Evolutionary conservation across 306 rosid genomes (phyloP).

Genomic region (Cucumis sativus): DNA sequence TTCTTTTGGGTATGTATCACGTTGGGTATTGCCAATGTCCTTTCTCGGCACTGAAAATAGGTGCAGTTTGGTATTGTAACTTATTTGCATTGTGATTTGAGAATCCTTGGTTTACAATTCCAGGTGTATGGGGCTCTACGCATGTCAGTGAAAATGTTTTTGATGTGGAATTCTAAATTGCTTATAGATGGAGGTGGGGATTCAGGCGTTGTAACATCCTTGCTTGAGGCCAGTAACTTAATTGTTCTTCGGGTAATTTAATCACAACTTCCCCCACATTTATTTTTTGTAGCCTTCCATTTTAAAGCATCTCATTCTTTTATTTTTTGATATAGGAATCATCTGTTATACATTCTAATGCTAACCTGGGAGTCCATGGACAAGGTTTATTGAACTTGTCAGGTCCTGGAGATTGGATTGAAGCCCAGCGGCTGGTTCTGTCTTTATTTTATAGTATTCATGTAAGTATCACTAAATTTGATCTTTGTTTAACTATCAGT

Average conservation of each 20-base stretch:
- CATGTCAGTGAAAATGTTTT: conserved; percentile 96
- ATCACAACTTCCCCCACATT: conserved; percentile 16
- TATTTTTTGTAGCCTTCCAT: conserved; percentile 9
- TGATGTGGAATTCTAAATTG: conserved; percentile 98
- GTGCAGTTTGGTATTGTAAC: not conserved
- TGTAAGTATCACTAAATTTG: conserved; percentile 33
- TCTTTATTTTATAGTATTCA: conserved; percentile 86
- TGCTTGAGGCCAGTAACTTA: conserved; percentile 92
- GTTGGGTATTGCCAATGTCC: not conserved
- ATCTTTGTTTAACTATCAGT: not conserved
- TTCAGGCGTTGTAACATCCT: conserved; percentile 64
- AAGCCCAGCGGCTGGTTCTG: conserved; percentile 91
- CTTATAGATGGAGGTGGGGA: conserved; percentile 92
- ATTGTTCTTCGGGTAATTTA: conserved; percentile 76
- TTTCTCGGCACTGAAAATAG: no score
- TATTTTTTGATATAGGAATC: conserved; percentile 46
- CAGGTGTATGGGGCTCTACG: conserved; percentile 97
- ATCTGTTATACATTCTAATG: conserved; percentile 96
- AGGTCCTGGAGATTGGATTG: conserved; percentile 90
- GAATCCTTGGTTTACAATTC: not conserved
- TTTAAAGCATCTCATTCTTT: conserved; percentile 14
- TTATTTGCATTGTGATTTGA: not conserved
- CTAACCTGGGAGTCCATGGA: conserved; percentile 96
- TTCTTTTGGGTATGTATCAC: not conserved
- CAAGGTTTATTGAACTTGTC: conserved; percentile 94